Percentiles rank a stretch among this genome's conserved stretches.
These are phyloP conservation scores for Rosa rugosa DNA, from an alignment of 306 rosid genomes.

Conservation along the genomic window DNA sequence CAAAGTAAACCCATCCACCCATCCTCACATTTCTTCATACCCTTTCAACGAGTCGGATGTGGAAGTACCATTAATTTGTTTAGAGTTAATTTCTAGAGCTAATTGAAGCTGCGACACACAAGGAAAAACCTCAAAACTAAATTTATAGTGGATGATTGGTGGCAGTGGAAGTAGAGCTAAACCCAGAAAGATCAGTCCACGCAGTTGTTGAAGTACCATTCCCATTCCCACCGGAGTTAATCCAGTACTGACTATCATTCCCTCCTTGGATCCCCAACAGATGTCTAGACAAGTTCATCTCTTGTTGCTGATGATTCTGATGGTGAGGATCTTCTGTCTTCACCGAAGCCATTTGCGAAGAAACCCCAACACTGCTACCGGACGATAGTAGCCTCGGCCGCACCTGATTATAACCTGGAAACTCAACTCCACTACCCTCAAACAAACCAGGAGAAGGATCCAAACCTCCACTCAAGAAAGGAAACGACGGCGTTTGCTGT, in stretches of 20 bases:
- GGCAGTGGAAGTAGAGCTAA: conserved; percentile 58
- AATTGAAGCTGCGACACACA: conserved; percentile 20
- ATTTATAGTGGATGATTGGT: conserved; percentile 39
- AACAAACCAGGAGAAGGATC: conserved; percentile 46
- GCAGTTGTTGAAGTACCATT: conserved; percentile 34
- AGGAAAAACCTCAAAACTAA: neutral
- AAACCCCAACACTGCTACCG: conserved; percentile 35
- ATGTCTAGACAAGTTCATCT: conserved; percentile 61
- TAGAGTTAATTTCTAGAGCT: conserved; percentile 1
- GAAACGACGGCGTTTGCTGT: conserved; percentile 59
- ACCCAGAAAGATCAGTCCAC: conserved; percentile 67
- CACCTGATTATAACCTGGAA: conserved; percentile 30
- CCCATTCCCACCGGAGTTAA: neutral
- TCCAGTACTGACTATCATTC: conserved; percentile 59
- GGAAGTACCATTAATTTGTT: conserved; percentile 7
- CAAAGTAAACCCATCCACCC: neutral
- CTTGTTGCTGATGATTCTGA: conserved; percentile 20
- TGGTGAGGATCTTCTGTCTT: conserved; percentile 56
- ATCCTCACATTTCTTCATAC: conserved; percentile 12
- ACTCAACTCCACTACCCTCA: conserved; percentile 31
- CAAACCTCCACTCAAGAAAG: conserved; percentile 48
- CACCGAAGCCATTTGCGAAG: conserved; percentile 47
- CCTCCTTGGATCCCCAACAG: conserved; percentile 44
- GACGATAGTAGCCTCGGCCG: conserved; percentile 40
- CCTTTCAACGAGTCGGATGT: conserved; percentile 5